Evolutionary conservation across 805 yeast species (phyloP).

Genomic region (Wickerhamomyces pijperi): DNA sequence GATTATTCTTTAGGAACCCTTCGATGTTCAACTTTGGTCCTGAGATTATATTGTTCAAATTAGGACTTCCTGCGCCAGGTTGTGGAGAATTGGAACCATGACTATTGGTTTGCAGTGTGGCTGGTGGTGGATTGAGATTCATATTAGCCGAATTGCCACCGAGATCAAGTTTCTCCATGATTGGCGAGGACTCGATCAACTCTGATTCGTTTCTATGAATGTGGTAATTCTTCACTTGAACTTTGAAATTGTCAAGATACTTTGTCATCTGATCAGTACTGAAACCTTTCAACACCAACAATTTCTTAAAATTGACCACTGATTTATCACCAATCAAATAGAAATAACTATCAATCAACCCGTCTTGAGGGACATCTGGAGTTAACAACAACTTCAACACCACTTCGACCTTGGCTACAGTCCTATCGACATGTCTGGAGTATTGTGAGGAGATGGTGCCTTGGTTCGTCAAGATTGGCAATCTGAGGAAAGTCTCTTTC

Average conservation of each 20-base stretch:
- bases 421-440: constrained; percentile 31
- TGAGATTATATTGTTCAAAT: constrained; percentile 10
- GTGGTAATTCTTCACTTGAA: constrained; percentile 12
- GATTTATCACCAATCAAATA: constrained; percentile 55
- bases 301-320: constrained; percentile 49
- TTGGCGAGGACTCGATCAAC: constrained; percentile 18
- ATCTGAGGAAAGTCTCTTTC: constrained; percentile 35
- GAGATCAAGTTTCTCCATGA: constrained; percentile 12
- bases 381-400: constrained; percentile 61
- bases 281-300: constrained; percentile 54
- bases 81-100: no score
- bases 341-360: constrained; percentile 55
- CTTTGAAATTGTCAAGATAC: constrained; percentile 15
- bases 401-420: constrained; percentile 38
- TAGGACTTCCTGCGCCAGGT: constrained; percentile 6
- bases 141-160: neutral
- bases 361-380: constrained; percentile 52
- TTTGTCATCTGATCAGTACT: constrained; percentile 12
- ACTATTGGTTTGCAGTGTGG: no score
- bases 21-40: constrained; percentile 17
- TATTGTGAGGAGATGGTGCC: constrained; percentile 19
- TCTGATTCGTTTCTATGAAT: constrained; percentile 9
- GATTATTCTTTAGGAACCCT: constrained; percentile 18
- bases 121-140: constrained; percentile 3
- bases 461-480: constrained; percentile 12